Evolutionary conservation across 1,139 yeast species (phyloP).

Genomic region (Petasospora rhodanensis): DNA sequence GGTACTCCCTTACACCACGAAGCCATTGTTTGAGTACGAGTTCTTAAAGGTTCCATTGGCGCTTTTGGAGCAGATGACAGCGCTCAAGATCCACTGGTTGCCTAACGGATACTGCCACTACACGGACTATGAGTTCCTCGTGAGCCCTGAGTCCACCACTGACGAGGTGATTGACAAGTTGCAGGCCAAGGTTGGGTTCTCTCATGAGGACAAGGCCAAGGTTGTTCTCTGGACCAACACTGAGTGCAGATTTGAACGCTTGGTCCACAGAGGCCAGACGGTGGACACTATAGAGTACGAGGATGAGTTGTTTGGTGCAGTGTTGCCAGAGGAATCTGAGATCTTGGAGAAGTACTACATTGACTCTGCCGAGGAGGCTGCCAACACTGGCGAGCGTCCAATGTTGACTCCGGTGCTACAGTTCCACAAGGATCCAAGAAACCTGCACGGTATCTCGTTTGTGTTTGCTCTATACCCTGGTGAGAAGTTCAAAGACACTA

Average conservation of each 20-base stretch:
- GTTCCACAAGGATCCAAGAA: conserved; percentile 65
- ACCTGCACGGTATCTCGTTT: conserved; percentile 87
- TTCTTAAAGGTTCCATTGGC: conserved; percentile 66
- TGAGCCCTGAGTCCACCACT: conserved; percentile 59
- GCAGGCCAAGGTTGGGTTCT: conserved; percentile 49
- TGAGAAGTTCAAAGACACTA: conserved; percentile 65
- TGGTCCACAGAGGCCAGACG: conserved; percentile 27
- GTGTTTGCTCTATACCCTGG: conserved; percentile 60
- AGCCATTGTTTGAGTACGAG: conserved; percentile 64
- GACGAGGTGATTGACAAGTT: conserved; percentile 54
- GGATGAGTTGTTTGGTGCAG: conserved; percentile 31
- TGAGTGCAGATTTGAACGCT: conserved; percentile 31
- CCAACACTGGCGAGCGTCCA: conserved; percentile 12
- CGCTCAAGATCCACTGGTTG: conserved; percentile 61
- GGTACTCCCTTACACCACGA: conserved; percentile 41
- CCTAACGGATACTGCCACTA: conserved; percentile 57
- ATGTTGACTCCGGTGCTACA: conserved; percentile 56
- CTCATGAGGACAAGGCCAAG: conserved; percentile 43
- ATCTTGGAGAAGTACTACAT: conserved; percentile 21
- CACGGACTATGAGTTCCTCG: conserved; percentile 64
- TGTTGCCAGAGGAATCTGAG: conserved; percentile 34
- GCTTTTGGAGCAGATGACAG: conserved; percentile 73
- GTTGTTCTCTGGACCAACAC: conserved; percentile 42
- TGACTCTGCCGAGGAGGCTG: conserved; percentile 4
- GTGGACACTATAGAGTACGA: conserved; percentile 29